A percentile compares a stretch with the other conserved stretches of the same genome.
Conservation (phyloP, 768 basidiomycete genomes). For the Scleroderma citrinum region DNA sequence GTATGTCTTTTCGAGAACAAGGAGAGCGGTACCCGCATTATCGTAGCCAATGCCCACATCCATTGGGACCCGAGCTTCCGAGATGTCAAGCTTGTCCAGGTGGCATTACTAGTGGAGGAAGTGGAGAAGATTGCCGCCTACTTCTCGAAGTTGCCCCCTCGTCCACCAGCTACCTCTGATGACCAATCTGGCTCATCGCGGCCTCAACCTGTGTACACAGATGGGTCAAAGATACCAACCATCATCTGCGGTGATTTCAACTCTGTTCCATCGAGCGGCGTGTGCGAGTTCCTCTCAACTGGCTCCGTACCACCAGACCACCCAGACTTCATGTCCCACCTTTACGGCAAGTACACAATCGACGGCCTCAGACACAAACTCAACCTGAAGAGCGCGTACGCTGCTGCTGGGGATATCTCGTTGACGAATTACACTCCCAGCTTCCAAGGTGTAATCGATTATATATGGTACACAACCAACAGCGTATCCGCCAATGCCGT, state of each 20-base stretch:
- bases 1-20: constrained; percentile 83
- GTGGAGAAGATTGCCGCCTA: constrained; percentile 81
- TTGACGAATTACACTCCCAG: constrained; percentile 89
- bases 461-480: constrained; percentile 83
- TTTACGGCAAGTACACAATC: constrained; percentile 88
- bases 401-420: constrained; percentile 50
- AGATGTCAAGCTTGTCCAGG: constrained; percentile 97
- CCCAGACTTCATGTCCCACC: constrained; percentile 86
- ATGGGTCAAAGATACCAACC: constrained; percentile 85
- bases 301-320: constrained; percentile 71
- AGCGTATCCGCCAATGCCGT: constrained; percentile 75
- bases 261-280: constrained; percentile 78
- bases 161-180: constrained; percentile 35
- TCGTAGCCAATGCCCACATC: constrained; percentile 88
- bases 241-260: constrained; percentile 97
- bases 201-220: constrained; percentile 64
- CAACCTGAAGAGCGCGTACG: constrained; percentile 81
- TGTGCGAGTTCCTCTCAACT: constrained; percentile 83
- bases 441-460: constrained; percentile 85
- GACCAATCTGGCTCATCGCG: constrained; percentile 30
- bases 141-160: constrained; percentile 80
- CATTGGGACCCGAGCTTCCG: constrained; percentile 89
- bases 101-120: constrained; percentile 88
- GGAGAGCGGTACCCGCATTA: constrained; percentile 78
- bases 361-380: constrained; percentile 80